Base-by-base conservation (phyloP, 805 yeast genomes). In the Starmerella bacillaris region DNA sequence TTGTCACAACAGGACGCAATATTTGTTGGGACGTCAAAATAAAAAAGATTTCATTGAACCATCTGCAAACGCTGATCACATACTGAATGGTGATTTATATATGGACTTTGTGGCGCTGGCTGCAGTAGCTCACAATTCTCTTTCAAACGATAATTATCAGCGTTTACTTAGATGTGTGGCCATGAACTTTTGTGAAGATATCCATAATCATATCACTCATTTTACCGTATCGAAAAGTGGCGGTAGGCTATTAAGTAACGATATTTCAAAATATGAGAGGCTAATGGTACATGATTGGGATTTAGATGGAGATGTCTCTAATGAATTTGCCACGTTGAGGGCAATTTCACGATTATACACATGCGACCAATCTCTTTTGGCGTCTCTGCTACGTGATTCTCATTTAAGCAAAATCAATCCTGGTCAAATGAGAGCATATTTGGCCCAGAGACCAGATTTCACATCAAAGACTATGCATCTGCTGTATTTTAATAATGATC, bases 281-380 rank as follows among this genome's bases (percentile, higher is more conserved):
- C 36, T 45, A 3, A 62, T 68, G 11, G 64, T 78, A 29, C 80
- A 74, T 37, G 64, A 63, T 29, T 80, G 89, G 86, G 58, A 62
- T 5, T 61, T 77, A 12, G 63, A 65, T 2, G 34, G 38, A 4
- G 72, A 67, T 28, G 56, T 79, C 20, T 59, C 72, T 3, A 78
- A 72, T 22, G 65, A 67, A 38, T 75, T 78, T 57, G 71, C 70
- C 34, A 64, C 80, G 9, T 58, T 84, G 42, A 69, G 82, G 51
- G 94, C 83, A 45, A 67, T 84, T 41, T 82, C 86, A 21, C 80
- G 79, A 48, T 59, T 84, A 39, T 84, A 74, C 53, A 75, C 92
- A 0, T 92, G 80, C 14, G 89, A 78, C 27, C 77, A 86, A 2
- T 78, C 78, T 38, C 64, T 79, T 46, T 59, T 83, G 36, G 72